Evolutionary conservation across 192 early-diverging fungal genomes (phyloP), one percentile per base, ranked within the genome.

Genomic region (Backusella mclennaniae): DNA sequence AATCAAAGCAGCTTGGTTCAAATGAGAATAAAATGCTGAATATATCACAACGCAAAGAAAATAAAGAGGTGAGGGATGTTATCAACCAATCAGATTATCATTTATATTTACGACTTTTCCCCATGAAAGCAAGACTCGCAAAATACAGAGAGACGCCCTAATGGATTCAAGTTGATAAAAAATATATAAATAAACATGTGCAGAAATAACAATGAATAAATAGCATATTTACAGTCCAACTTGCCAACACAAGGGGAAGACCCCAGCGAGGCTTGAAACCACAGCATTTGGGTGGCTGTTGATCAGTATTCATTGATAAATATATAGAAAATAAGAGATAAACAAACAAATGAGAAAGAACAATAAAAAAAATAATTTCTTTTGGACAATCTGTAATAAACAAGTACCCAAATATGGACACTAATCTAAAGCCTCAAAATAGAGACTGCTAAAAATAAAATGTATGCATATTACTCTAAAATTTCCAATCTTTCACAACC

Each of bases 31-130:
- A 41, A 74, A 66, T 26, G 73, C 73, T 74, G 6, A 6, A 11
- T 8, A 33, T 33, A 33, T 33, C 33, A 33, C 2, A 33, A 33
- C 33, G 3, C 33, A 33, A 41, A n/a, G 4, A 69, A 23, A 21
- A 38, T 38, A 8, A 38, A 9, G 38, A 38, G 4, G 7, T 33
- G 14, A 41, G 35, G 23, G 67, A 39, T 36, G 39, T 69, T 12
- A 42, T 21, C 39, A 59, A 73, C 38, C 35, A 35, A 38, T 56
- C n/a, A 5, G 39, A 7, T 23, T 26, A 56, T 59, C 3, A 29
- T 26, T 23, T 36, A 33, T 72, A 66, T 56, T 56, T 63, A 74
- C 73, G 73, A 42, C 56, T 74, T 31, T 66, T 74, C 1, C 73
- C 73, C 38, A 74, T 74, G 1, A 74, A 74, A 2, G 53, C n/a